Evolutionary conservation across 2,329 filamentous ascomycete genomes (phyloP).

Genomic region (Domatiomyces globalis): DNA sequence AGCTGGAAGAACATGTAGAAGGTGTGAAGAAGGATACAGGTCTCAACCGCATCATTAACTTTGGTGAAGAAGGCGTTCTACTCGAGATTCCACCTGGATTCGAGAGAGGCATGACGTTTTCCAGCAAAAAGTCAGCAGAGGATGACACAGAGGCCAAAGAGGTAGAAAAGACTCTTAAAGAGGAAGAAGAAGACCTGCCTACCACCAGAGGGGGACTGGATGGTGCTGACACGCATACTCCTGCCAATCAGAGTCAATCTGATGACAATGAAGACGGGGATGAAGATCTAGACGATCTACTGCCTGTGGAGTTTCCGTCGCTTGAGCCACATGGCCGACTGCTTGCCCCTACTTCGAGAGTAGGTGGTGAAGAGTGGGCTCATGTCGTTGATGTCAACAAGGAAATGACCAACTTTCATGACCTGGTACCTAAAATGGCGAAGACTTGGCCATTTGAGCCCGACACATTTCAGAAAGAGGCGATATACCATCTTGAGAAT

Average conservation of each 20-base stretch:
- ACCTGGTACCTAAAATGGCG: slow-evolving; percentile 92
- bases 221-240: not conserved
- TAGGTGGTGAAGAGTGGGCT: slow-evolving; percentile 78
- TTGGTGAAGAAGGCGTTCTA: slow-evolving; percentile 61
- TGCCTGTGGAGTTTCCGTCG: slow-evolving; percentile 87
- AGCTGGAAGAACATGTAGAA: slow-evolving; percentile 35
- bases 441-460: slow-evolving; percentile 93
- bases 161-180: slow-evolving; percentile 49
- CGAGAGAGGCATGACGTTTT: slow-evolving; percentile 59
- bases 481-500: slow-evolving; percentile 90
- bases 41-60: slow-evolving; percentile 75
- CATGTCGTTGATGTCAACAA: slow-evolving; percentile 95
- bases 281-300: slow-evolving; percentile 64
- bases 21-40: slow-evolving; percentile 29
- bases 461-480: slow-evolving; percentile 96
- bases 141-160: slow-evolving; percentile 53
- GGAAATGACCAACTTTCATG: slow-evolving; percentile 83
- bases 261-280: slow-evolving; percentile 30
- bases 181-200: slow-evolving; percentile 19
- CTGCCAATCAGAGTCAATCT: slow-evolving; percentile 8
- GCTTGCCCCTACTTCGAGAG: slow-evolving; percentile 55
- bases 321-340: slow-evolving; percentile 71
- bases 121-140: slow-evolving; percentile 42
- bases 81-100: slow-evolving; percentile 74
- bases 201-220: not conserved